Base-by-base conservation (phyloP, 2,329 filamentous ascomycete genomes). In the Diplodia corticola region DNA sequence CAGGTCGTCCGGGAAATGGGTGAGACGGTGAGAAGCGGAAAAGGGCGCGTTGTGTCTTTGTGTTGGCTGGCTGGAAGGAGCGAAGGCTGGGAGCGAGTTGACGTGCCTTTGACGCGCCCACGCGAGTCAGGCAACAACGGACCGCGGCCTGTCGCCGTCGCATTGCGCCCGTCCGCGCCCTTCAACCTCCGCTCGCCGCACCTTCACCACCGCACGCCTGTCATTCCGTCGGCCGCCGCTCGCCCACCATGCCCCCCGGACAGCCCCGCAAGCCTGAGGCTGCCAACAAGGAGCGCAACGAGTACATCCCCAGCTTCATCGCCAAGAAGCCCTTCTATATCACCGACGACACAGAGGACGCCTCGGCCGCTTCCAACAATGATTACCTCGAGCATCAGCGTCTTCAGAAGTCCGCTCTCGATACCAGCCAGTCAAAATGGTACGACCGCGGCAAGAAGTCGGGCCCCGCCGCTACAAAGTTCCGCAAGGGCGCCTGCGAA, bases 321-420 rank as follows among this genome's bases (percentile, higher is more conserved):
- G 93, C 93, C 73, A 97, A 97, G 79, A 93, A 96, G 72, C 95
- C 95, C 4, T 99, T 99, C 81, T 99, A 98, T 79, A 89, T 96
- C 73, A 88, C 91, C 72, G 91, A 93, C 75, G 89, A 89, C 70
- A 88, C 91, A 72, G 91, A 93, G 75, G 89, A 89, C 70, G 87
- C 89, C 68, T 78, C 79, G 48, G 50, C 50, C 50, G n/a, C 57
- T 28, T 85, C 90, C 68, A 86, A 86, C 71, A 87, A 86, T 76
- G 93, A 98, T 74, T 99, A 98, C 77, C 91, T 99, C 70, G 92
- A 96, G 80, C 95, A 99, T 87, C 95, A 99, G 75, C 92, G 93
- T 77, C 83, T 94, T 28, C 89, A 93, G 67, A 89, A 90, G 71
- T 80, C 84, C 63, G 87, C 89, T 54, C 86, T 89, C 65, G 86